Base-by-base conservation (phyloP, 257 asterid species). In the Fraxinus anomala region DNA sequence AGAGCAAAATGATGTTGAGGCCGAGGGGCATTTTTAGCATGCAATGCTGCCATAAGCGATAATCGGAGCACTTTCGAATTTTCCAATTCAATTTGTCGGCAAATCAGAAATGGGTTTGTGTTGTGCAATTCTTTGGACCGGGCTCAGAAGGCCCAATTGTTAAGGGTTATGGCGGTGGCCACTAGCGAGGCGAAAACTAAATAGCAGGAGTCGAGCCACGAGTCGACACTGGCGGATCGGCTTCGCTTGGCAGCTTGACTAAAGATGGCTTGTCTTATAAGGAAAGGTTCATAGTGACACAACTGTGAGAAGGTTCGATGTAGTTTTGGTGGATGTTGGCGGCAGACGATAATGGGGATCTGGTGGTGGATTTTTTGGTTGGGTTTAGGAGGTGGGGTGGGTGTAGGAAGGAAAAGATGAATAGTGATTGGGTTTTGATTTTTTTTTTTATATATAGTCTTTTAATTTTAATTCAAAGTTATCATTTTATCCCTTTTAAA, bases 191-290 rank as follows among this genome's bases (percentile, higher is more conserved):
- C 83, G 39, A 88, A 71, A 75, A 82, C 82, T 75, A 86, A 82
- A 80, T 82, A 73, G 80, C 82, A 74, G 75, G 88, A 83, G 86
- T 21, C 84, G 68, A 86, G 39, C 72, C 69, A 68, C 75, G 81
- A 85, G 82, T 89, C 91, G 28, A 89, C 91, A 77, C 85, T 91
- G 1, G 96, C 96, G 12, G 93, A 95, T 89, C 92, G 94, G 84
- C 92, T 92, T 31, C 86, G 97, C 91, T 92, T 4, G 99, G 98
- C 76, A 89, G 92, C 81, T 86, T 93, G 89, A 72, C 91, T 44
- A 97, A 91, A 82, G 98, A 93, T 81, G 94, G 97, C 14, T 77
- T 93, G 83, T 92, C 99, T 72, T 96, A 96, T 75, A 93, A 88
- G 72, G 99, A 93, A 89, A 92, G 88, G 84, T 96, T 96, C 66